Base-by-base conservation (phyloP, 257 asterid species). In the Voacanga thouarsii region DNA sequence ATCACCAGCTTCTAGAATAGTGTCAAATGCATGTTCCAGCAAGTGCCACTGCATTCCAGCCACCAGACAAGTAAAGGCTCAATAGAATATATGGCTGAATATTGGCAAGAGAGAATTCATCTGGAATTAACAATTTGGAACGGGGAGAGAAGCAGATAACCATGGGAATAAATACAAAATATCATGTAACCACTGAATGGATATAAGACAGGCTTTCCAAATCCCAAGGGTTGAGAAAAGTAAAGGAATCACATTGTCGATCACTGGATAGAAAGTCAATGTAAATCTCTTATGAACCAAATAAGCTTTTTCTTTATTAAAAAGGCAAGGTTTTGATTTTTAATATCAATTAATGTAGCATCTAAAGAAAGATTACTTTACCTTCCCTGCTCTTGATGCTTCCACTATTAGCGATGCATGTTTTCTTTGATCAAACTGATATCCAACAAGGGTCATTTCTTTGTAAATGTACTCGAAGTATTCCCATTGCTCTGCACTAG, bases 311-410 rank as follows among this genome's bases (percentile, higher is more conserved):
- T 49, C 55, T 10, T 49, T 28, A 45, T 24, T 24, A 44, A 10
- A 24, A 41, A 43, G 74, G 9, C 37, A 24, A 70, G 72, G 33
- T 45, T 70, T 56, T 16, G 21, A 57, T 14, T 56, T 21, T 28
- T 51, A 21, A 33, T 26, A 71, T 9, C 8, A 30, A 8, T 8
- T 24, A 28, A 19, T 11, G 44, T 30, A 65, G 9, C 12, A 39
- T 19, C n/a, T n/a, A 72, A 74, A 23, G 75, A 26, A 60, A 19
- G 28, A 75, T n/a, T 49, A 66, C 56, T 79, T 76, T 80, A 95
- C 99, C 97, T 95, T 95, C 72, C 98, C 99, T 59, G 91, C 91
- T 86, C 78, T 85, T 75, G 98, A 93, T 70, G 98, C 94, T 85
- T 89, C 88, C 74, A 90, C 89, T 67, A 95, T 65, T 71, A 90